Evolutionary conservation across 2,329 filamentous ascomycete species (phyloP).

Genomic region (Cytospora piceicola): DNA sequence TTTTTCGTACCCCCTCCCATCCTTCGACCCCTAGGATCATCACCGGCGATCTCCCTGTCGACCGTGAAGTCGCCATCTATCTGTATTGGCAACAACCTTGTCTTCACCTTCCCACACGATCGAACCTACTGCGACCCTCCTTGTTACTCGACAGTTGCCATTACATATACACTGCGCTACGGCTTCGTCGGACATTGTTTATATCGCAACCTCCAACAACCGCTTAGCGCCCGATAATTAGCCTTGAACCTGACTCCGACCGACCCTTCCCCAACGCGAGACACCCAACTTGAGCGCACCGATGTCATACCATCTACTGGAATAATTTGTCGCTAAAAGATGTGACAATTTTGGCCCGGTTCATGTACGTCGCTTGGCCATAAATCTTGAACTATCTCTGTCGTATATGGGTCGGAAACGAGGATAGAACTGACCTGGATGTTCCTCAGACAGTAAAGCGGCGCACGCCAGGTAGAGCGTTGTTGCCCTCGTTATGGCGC

Average conservation of each 20-base stretch:
- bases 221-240: constrained; percentile 15
- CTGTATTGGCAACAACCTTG: constrained; percentile 18
- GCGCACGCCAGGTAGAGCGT: constrained; percentile 32
- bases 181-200: constrained; percentile 10
- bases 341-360: constrained; percentile 27
- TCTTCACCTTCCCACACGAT: constrained; percentile 3
- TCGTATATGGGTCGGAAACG: constrained; percentile 12
- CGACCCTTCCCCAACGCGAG: constrained; percentile 7
- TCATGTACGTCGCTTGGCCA: constrained; percentile 26
- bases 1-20: background rate
- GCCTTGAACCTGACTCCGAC: constrained; percentile 14
- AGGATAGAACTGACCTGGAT: constrained; percentile 12
- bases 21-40: background rate
- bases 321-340: constrained; percentile 27
- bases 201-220: constrained; percentile 18
- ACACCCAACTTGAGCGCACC: background rate
- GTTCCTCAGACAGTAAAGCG: constrained; percentile 28
- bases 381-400: too few species aligned
- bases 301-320: background rate
- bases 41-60: constrained; percentile 11
- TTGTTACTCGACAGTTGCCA: background rate
- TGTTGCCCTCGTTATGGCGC: constrained; percentile 56
- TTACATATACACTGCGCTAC: background rate
- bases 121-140: background rate
- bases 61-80: constrained; percentile 8